Evolutionary conservation across 2,329 filamentous ascomycete species (phyloP).

Genomic region (Neurospora sp.): DNA sequence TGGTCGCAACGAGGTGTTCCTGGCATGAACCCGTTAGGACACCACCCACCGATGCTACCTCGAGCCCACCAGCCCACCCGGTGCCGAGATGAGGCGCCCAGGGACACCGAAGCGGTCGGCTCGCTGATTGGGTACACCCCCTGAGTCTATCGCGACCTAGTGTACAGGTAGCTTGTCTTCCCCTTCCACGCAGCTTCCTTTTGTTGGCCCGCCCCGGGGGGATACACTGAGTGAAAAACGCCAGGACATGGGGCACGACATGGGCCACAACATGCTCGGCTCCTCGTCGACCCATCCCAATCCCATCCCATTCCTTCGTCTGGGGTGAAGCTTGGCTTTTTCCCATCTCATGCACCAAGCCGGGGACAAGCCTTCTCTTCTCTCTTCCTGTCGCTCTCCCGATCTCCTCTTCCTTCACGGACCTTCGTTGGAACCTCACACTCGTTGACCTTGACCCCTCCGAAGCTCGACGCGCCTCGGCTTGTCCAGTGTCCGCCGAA

Average conservation of each 20-base stretch:
- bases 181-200: conserved; percentile 4
- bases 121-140: conserved; percentile 14
- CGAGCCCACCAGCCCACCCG: conserved; percentile 5
- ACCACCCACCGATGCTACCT: background rate
- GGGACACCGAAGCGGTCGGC: conserved; percentile 6
- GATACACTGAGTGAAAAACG: background rate
- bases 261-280: background rate
- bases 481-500: background rate
- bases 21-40: conserved; percentile 5
- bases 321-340: background rate
- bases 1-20: conserved; percentile 13
- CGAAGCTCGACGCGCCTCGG: background rate
- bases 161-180: conserved; percentile 4
- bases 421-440: conserved; percentile 1
- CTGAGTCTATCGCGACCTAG: conserved; percentile 14
- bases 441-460: background rate
- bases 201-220: conserved; percentile 6
- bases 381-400: conserved; percentile 4
- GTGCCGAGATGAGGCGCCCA: conserved; percentile 20
- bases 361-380: background rate
- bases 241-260: conserved; percentile 1
- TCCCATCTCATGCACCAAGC: background rate
- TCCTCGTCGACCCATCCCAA: background rate
- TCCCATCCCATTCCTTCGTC: background rate
- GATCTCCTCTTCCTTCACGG: background rate